Base-by-base conservation (phyloP, 2,329 filamentous ascomycete genomes). In the Scleromitrula shiraiana region DNA sequence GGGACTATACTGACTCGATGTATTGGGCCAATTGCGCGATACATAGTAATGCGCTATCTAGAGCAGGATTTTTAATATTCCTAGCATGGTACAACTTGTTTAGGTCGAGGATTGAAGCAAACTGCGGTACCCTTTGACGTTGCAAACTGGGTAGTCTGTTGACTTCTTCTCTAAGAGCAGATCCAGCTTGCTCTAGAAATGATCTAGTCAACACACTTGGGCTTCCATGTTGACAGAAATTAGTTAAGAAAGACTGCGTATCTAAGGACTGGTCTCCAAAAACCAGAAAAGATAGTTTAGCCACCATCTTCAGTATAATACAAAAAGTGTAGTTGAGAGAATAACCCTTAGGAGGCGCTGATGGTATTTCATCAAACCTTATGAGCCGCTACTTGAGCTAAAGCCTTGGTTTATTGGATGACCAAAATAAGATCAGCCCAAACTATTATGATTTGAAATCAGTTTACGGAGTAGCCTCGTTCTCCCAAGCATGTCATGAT, bases 231-330 rank as follows among this genome's bases (percentile, higher is more conserved):
- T 70, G 69, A 59, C 67, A 73, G 57, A 76, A 73, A 50, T 74
- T 69, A 42, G 78, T 75, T 52, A 86, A 67, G 55, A 83, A 78
- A 56, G 69, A 70, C 62, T 83, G 77, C 58, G 81, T 81, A 64
- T 83, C 79, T 58, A 80, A 73, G 51, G 82, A 85, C 67, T 86
- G 82, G 62, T 86, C 82, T 68, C 82, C 82, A 62, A 85, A 84
- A 53, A 85, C 75, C 64, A 83, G 74, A 63, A 74, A 76, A 44
- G 70, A 68, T 64, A 75, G 67, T 61, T 70, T 55, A 36, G 56
- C 47, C 23, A 50, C 46, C 55, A 58, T 59, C 24, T 42, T 48
- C 23, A 36, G 30, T 42, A 48, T 42, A 32, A 36, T 48, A 37
- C 17, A 48, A 22, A 36, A 42, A 42, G 12, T 6, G 26, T 42